These are phyloP conservation scores for Pichia sp. DNA, from an alignment of 1,139 yeast genomes.

Conservation along the genomic window DNA sequence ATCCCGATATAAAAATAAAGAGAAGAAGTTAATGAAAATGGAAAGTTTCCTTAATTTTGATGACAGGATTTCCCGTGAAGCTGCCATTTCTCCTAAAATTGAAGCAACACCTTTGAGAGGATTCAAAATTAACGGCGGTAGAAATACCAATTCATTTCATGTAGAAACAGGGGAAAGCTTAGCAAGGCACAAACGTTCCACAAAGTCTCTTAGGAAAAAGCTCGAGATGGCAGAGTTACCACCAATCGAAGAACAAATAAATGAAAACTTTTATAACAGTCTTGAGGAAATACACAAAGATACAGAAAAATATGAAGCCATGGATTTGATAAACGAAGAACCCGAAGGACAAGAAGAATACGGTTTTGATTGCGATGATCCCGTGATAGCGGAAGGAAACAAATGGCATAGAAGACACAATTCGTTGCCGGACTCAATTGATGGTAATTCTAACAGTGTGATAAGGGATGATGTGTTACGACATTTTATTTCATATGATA, in stretches of 20 bases:
- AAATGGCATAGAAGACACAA: slow-evolving; percentile 10
- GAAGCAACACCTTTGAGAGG: slow-evolving; percentile 13
- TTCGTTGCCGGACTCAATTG: slow-evolving; percentile 17
- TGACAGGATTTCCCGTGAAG: not conserved
- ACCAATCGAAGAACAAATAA: slow-evolving; percentile 5
- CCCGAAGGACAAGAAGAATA: slow-evolving; percentile 1
- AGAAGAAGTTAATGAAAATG: slow-evolving; percentile 17
- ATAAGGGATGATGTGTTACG: slow-evolving; percentile 19
- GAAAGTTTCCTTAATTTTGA: slow-evolving; percentile 22
- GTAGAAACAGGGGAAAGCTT: not conserved
- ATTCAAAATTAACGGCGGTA: slow-evolving; percentile 12
- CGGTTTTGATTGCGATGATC: not conserved
- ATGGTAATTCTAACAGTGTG: not conserved
- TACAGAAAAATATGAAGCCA: too few species aligned
- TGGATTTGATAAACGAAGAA: too few species aligned
- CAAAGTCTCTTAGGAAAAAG: slow-evolving; percentile 1
- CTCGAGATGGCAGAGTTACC: slow-evolving; percentile 9
- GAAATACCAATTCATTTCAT: slow-evolving; percentile 2
- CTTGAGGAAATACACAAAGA: too few species aligned
- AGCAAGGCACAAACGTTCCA: not conserved
- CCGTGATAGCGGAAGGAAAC: not conserved
- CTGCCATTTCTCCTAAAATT: not conserved
- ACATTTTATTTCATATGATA: slow-evolving; percentile 24
- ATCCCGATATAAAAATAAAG: not conserved
- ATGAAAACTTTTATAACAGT: too few species aligned